phyloP scores from a whole-genome alignment of 2,329 filamentous ascomycete genomes.

The Ceratocystis destructans region DNA sequence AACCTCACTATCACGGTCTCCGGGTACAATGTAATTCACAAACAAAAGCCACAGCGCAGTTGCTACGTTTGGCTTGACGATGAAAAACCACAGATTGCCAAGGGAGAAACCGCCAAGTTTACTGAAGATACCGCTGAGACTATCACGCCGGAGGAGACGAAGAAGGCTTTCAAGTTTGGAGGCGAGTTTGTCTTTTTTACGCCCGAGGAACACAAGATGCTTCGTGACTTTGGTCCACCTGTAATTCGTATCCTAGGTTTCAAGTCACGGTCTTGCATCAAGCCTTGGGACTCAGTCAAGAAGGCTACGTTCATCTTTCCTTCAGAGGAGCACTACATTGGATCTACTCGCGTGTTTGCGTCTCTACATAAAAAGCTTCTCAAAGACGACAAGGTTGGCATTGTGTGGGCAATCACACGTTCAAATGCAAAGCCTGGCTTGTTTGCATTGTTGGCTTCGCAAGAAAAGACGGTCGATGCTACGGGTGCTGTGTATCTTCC shows the following conservation, averaged over 20 bases:
- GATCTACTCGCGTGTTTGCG: constrained; percentile 84
- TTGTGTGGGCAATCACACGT: constrained; percentile 83
- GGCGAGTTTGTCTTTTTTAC: constrained; percentile 80
- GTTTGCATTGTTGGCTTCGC: constrained; percentile 68
- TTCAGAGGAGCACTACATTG: constrained; percentile 76
- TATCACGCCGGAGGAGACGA: constrained; percentile 68
- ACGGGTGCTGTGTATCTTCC: constrained; percentile 58
- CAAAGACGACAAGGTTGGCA: constrained; percentile 61
- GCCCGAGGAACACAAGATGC: constrained; percentile 62
- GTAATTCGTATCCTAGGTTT: constrained; percentile 86
- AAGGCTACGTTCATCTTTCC: constrained; percentile 90
- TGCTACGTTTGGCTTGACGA: constrained; percentile 81
- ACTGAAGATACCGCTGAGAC: constrained; percentile 64
- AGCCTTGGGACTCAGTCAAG: constrained; percentile 71
- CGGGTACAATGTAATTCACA: constrained; percentile 79
- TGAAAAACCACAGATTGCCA: constrained; percentile 70
- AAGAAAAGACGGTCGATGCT: constrained; percentile 48
- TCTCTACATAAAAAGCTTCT: constrained; percentile 80
- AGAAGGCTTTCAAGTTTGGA: constrained; percentile 92
- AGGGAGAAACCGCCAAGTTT: constrained; percentile 57
- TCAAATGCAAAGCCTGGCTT: constrained; percentile 66
- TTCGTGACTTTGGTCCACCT: constrained; percentile 70
- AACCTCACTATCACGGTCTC: constrained; percentile 79
- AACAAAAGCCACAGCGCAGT: constrained; percentile 64
- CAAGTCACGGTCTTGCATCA: constrained; percentile 62